Percentiles rank a stretch among this genome's conserved stretches.
Evolutionary conservation across 768 basidiomycete genomes (phyloP).

Genomic region (Psilocybe subaeruginosa): DNA sequence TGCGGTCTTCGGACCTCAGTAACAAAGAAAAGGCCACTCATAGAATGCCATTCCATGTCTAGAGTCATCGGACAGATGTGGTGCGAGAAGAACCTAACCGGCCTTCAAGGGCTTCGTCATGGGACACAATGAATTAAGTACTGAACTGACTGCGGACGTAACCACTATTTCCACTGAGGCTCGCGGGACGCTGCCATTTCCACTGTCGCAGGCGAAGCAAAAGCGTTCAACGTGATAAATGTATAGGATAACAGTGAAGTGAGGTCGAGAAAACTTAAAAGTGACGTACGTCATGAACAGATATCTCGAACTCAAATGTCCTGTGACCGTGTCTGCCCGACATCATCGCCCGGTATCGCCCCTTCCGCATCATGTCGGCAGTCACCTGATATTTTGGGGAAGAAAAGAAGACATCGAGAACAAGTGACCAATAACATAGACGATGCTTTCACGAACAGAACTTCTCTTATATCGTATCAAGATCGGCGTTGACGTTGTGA

Average conservation of each 20-base stretch:
- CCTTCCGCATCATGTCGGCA: constrained; percentile 9
- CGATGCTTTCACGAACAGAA: background rate
- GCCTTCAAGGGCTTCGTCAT: background rate
- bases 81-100: background rate
- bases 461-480: background rate
- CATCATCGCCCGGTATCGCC: constrained; percentile 17
- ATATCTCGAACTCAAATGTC: background rate
- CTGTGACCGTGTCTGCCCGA: constrained; percentile 24
- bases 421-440: background rate
- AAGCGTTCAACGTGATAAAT: background rate
- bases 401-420: background rate
- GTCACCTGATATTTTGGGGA: constrained; percentile 16
- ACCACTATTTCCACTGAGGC: constrained; percentile 8
- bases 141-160: constrained; percentile 6
- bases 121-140: background rate
- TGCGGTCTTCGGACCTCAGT: background rate
- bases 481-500: background rate
- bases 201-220: background rate
- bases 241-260: background rate
- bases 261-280: constrained; percentile 3
- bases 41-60: background rate
- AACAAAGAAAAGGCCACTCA: background rate
- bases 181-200: constrained; percentile 8
- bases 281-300: constrained; percentile 9
- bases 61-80: background rate